A percentile compares a stretch with the other conserved stretches of the same genome.
These are phyloP conservation scores for Scleromitrula shiraiana DNA, from an alignment of 2,329 filamentous ascomycete genomes.

Conservation along the genomic window DNA sequence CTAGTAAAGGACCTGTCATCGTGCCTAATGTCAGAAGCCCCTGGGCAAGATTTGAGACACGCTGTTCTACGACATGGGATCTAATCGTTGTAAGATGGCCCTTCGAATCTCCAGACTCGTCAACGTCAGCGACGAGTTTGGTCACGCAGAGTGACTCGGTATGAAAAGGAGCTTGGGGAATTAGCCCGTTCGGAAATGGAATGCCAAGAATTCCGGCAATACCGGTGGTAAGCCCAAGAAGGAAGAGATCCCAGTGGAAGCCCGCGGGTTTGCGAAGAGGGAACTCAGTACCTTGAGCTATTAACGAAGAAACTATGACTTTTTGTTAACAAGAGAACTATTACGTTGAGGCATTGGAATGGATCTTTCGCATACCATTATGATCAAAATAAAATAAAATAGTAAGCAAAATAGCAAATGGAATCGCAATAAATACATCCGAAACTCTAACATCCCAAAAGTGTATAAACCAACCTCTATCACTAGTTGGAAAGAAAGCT, in stretches of 20 bases:
- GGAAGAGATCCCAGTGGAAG: constrained; percentile 80
- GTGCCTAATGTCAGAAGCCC: constrained; percentile 71
- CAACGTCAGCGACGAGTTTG: constrained; percentile 39
- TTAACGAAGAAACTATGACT: constrained; percentile 63
- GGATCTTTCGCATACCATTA: constrained; percentile 51
- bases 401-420: constrained; percentile 75
- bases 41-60: constrained; percentile 69
- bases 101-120: constrained; percentile 47
- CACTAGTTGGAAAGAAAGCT: constrained; percentile 70
- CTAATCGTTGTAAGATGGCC: constrained; percentile 45
- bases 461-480: constrained; percentile 67
- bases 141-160: constrained; percentile 72
- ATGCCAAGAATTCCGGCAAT: constrained; percentile 68
- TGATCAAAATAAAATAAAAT: constrained; percentile 88
- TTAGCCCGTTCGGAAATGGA: constrained; percentile 75
- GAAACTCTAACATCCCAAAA: constrained; percentile 71
- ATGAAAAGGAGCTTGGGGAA: constrained; percentile 77
- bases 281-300: constrained; percentile 76
- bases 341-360: background rate
- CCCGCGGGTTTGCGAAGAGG: constrained; percentile 73
- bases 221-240: constrained; percentile 70
- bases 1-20: constrained; percentile 66
- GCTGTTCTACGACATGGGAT: constrained; percentile 67
- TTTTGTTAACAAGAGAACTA: background rate
- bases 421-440: constrained; percentile 77